A percentile compares a stretch with the other conserved stretches of the same genome.
phyloP scores from a whole-genome alignment of 306 rosid species.

The Oxytropis ochrocephala region DNA sequence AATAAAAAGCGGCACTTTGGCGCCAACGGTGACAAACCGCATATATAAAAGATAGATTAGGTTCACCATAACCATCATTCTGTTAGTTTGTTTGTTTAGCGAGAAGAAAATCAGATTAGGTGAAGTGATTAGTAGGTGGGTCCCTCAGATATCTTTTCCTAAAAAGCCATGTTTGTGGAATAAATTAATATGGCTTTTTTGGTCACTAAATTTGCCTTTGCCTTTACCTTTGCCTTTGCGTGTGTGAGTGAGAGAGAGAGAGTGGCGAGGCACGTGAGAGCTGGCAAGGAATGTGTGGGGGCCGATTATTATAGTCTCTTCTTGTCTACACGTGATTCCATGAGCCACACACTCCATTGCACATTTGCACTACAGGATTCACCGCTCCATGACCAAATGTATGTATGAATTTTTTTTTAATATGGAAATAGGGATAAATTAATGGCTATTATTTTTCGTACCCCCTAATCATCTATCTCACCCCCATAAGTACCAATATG shows the following conservation, averaged over 20 bases:
- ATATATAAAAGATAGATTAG: too few relatives aligned
- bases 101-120: constrained; percentile 21
- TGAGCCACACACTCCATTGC: not conserved
- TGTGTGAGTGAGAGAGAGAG: too few relatives aligned
- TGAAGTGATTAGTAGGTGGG: constrained; percentile 1
- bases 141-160: not conserved
- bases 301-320: not conserved
- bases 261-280: constrained; percentile 15
- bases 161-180: not conserved
- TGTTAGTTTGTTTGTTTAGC: constrained; percentile 5
- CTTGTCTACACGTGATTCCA: not conserved
- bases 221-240: not conserved
- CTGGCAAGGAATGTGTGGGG: not conserved
- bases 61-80: constrained; percentile 24
- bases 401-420: too few relatives aligned
- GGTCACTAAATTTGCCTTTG: not conserved
- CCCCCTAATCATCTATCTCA: too few relatives aligned
- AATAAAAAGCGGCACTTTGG: too few relatives aligned
- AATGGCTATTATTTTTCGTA: too few relatives aligned
- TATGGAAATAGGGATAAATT: too few relatives aligned
- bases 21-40: too few relatives aligned
- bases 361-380: not conserved
- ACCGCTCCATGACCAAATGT: too few relatives aligned
- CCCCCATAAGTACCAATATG: too few relatives aligned
- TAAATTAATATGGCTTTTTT: not conserved